Percentiles rank a stretch among this genome's conserved stretches.
phyloP scores from a whole-genome alignment of 306 rosid genomes.

The Cicer bijugum region DNA sequence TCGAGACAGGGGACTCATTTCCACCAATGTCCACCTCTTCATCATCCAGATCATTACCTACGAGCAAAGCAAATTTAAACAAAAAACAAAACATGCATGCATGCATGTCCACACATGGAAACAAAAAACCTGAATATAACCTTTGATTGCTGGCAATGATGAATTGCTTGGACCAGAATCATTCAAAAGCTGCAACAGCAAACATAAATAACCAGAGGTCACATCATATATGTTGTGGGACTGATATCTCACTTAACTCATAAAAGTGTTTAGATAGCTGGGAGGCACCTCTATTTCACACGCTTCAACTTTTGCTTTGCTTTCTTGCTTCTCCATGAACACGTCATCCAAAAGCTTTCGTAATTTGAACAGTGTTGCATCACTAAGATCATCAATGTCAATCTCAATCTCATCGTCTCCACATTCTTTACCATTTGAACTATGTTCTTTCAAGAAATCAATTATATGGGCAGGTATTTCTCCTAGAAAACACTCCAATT shows the following conservation, averaged over 20 bases:
- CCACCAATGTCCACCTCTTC: slow-evolving; percentile 72
- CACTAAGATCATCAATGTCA: slow-evolving; percentile 69
- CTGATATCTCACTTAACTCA: slow-evolving; percentile 33
- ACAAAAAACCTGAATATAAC: slow-evolving; percentile 49
- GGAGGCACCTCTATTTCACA: slow-evolving; percentile 75
- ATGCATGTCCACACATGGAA: neutral
- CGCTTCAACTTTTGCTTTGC: slow-evolving; percentile 53
- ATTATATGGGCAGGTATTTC: slow-evolving; percentile 65
- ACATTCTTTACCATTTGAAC: slow-evolving; percentile 64
- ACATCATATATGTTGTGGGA: slow-evolving; percentile 21
- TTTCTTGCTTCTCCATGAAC: slow-evolving; percentile 54
- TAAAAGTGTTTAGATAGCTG: slow-evolving; percentile 18
- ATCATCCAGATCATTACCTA: slow-evolving; percentile 62
- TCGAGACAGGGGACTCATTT: slow-evolving; percentile 64
- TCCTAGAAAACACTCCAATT: slow-evolving; percentile 65
- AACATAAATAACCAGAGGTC: slow-evolving; percentile 25
- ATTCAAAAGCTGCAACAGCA: slow-evolving; percentile 52
- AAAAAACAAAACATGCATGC: slow-evolving; percentile 11
- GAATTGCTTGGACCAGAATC: slow-evolving; percentile 75
- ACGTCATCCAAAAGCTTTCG: slow-evolving; percentile 67
- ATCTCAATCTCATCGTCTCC: slow-evolving; percentile 78
- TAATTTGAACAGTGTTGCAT: slow-evolving; percentile 63
- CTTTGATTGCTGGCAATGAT: slow-evolving; percentile 72
- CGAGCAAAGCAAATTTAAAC: slow-evolving; percentile 39
- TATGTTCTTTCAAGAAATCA: slow-evolving; percentile 65